Conservation (phyloP, 108 stramenopile genomes). For the Fistulifera pelliculosa region DNA sequence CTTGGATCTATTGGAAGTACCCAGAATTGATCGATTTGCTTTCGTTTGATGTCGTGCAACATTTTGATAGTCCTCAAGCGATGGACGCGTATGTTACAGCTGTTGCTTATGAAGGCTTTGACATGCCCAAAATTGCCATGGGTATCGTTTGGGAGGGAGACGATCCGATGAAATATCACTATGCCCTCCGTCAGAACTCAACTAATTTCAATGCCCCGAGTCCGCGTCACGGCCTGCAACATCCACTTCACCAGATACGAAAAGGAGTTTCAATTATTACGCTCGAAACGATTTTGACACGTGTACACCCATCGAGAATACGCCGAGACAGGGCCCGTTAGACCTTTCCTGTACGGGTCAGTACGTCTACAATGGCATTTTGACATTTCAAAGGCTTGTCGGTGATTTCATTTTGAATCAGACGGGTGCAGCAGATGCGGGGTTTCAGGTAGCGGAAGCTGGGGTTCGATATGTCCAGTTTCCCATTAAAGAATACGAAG, state of each 20-base stretch:
- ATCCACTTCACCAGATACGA: constrained; percentile 45
- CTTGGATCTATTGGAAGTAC: constrained; percentile 39
- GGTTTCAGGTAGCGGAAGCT: constrained; percentile 30
- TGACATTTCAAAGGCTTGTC: constrained; percentile 60
- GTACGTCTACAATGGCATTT: constrained; percentile 67
- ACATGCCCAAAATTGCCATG: constrained; percentile 50
- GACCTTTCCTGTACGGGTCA: constrained; percentile 54
- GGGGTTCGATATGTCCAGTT: constrained; percentile 60
- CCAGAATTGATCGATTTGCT: constrained; percentile 42
- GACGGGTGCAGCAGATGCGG: constrained; percentile 24
- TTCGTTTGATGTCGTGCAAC: too few relatives aligned
- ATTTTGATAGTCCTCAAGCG: constrained; percentile 37
- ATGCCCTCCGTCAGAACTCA: constrained; percentile 55
- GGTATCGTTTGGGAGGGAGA: constrained; percentile 49
- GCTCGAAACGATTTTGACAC: constrained; percentile 31
- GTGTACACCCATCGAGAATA: constrained; percentile 28
- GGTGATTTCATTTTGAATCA: constrained; percentile 60
- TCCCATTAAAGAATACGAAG: constrained; percentile 42
- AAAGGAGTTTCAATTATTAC: constrained; percentile 33
- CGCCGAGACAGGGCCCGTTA: constrained; percentile 32
- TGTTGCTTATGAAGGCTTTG: constrained; percentile 23
- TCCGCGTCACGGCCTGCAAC: constrained; percentile 35
- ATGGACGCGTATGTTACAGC: constrained; percentile 46
- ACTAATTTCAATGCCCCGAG: constrained; percentile 59
- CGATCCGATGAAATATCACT: constrained; percentile 34